These are phyloP conservation scores for Coemansia sp. DNA, from an alignment of 192 early-diverging fungal genomes.

Conservation along the genomic window DNA sequence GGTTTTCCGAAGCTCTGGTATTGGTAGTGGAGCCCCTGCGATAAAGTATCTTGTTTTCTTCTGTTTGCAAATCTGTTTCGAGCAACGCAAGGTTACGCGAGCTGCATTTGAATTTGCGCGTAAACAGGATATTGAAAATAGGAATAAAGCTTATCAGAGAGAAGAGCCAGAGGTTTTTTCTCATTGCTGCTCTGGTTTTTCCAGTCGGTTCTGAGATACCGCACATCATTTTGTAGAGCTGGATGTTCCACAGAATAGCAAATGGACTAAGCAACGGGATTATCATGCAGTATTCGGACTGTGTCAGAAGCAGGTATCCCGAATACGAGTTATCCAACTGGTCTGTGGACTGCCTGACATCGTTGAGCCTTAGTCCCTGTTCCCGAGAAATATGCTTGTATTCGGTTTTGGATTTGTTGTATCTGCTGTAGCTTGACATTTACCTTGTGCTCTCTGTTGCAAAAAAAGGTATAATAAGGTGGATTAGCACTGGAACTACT, in stretches of 20 bases:
- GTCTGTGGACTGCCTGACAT: constrained; percentile 14
- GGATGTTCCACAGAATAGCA: constrained; percentile 32
- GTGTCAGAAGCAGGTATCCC: constrained; percentile 29
- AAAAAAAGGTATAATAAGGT: background rate
- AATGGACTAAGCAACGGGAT: constrained; percentile 42
- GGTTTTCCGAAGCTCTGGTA: background rate
- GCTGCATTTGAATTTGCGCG: constrained; percentile 45
- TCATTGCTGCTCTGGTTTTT: constrained; percentile 16
- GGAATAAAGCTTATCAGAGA: constrained; percentile 35
- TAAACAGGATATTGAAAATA: constrained; percentile 38
- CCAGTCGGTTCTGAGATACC: constrained; percentile 10
- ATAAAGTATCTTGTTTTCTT: constrained; percentile 23
- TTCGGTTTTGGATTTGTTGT: background rate
- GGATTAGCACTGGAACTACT: too few relatives aligned
- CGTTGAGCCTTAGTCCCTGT: constrained; percentile 17
- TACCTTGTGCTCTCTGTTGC: background rate
- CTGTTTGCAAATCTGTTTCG: constrained; percentile 26
- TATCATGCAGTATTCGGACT: constrained; percentile 41
- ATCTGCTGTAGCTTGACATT: constrained; percentile 11
- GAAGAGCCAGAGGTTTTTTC: constrained; percentile 26
- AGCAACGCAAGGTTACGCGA: constrained; percentile 38
- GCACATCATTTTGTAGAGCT: constrained; percentile 20
- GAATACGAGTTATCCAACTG: constrained; percentile 28
- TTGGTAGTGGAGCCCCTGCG: background rate
- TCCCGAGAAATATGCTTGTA: constrained; percentile 32